Base-by-base conservation (phyloP, 257 asterid species). In the Ligustrum vulgare region DNA sequence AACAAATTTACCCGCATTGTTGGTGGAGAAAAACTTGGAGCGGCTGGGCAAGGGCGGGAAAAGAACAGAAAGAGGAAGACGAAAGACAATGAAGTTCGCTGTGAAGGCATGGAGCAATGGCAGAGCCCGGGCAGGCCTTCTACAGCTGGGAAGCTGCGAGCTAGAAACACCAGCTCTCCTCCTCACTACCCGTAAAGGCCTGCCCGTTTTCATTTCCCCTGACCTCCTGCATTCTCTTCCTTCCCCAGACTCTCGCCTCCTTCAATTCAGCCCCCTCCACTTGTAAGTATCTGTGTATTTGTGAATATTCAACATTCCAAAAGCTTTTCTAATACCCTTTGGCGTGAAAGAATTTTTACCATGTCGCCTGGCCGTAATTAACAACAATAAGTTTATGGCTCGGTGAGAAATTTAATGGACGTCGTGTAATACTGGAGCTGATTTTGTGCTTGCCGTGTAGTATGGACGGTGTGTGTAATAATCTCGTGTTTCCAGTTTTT, bases 101-200 rank as follows among this genome's bases (percentile, higher is more conserved):
- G 89, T 87, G 33, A 86, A 80, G 84, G 85, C 90, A 37, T 83
- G 82, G 90, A 90, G 91, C 89, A 84, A 82, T n/a, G 96, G 98
- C 72, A 89, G 91, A 60, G 87, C 82, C 12, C 91, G 99, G 80
- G 79, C 81, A 2, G 99, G 99, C 35, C 72, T 87, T 45, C 75
- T 94, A 70, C 90, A 91, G 76, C 70, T 92, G 69, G 85, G 89
- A 70, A 77, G 81, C 86, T 79, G 83, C 75, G 78, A 94, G 6
- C 31, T 88, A 0, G 96, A 92, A 66, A 94, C 99, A 68, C 98
- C 99, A 1, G 97, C 96, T 11, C 94, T 94, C 35, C 92, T 92
- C 70, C 84, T 92, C 69, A 83, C 86, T 16, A 92, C 99, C 67
- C 94, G 95, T 69, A 94, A 94, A 82, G 97, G 97, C 32, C 85